Evolutionary conservation across 495 filamentous ascomycete species (phyloP).

Genomic region (Aspergillus cavernicola): DNA sequence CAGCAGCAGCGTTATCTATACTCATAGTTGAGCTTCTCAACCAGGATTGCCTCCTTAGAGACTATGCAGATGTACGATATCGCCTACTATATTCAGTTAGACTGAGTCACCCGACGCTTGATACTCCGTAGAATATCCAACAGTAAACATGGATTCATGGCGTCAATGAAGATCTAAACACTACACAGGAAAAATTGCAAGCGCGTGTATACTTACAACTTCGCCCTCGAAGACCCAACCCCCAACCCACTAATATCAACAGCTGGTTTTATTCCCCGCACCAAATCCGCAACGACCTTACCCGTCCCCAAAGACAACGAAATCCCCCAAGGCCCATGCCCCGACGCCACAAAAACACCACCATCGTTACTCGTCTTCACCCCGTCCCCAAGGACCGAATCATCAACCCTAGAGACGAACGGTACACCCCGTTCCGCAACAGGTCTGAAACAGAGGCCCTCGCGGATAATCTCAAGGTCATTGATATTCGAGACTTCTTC

Average conservation of each 20-base stretch:
- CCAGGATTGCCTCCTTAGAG: no score
- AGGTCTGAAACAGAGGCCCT: slow-evolving; percentile 71
- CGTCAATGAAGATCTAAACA: neutral
- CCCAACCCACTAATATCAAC: slow-evolving; percentile 49
- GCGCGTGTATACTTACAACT: neutral
- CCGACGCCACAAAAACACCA: slow-evolving; percentile 67
- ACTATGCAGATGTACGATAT: no score
- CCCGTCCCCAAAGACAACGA: slow-evolving; percentile 61
- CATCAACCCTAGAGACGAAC: slow-evolving; percentile 53
- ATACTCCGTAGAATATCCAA: no score
- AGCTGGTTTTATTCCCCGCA: slow-evolving; percentile 45
- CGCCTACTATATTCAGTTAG: no score
- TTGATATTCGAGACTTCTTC: slow-evolving; percentile 31
- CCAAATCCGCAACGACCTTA: slow-evolving; percentile 60
- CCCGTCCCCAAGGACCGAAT: slow-evolving; percentile 51
- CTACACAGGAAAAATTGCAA: no score
- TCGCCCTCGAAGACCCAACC: slow-evolving; percentile 15
- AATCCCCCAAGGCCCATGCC: slow-evolving; percentile 75
- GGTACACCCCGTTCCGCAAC: slow-evolving; percentile 60
- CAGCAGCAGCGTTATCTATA: no score
- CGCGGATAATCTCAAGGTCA: slow-evolving; percentile 59
- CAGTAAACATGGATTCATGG: no score
- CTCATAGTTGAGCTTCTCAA: no score
- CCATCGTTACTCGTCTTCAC: slow-evolving; percentile 42
- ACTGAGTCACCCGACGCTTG: no score